Evolutionary conservation across 208 protist species (phyloP).

Genomic region (Naegleria lovaniensis): DNA sequence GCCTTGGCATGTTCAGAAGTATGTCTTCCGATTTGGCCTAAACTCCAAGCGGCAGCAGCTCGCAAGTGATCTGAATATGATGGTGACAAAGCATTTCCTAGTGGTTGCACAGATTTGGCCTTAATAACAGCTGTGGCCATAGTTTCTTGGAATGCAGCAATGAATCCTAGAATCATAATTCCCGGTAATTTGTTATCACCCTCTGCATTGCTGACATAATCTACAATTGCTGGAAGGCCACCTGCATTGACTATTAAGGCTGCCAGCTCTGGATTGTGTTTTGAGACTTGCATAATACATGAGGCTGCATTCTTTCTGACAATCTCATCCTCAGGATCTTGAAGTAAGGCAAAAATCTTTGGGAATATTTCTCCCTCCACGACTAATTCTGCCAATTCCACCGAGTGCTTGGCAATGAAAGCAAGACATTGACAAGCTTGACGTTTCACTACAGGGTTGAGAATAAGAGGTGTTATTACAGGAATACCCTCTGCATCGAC

Average conservation of each 20-base stretch:
- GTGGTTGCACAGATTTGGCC: conserved; percentile 75
- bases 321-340: conserved; percentile 82
- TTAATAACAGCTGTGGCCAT: conserved; percentile 91
- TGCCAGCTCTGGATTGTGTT: conserved; percentile 94
- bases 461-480: conserved; percentile 91
- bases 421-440: conserved; percentile 88
- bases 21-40: conserved; percentile 92
- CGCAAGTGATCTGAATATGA: conserved; percentile 89
- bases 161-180: conserved; percentile 97
- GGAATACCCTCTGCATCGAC: conserved; percentile 90
- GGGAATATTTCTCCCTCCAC: conserved; percentile 97
- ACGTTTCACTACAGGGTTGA: conserved; percentile 83
- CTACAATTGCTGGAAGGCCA: conserved; percentile 91
- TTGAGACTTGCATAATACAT: conserved; percentile 93
- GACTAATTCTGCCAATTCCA: conserved; percentile 95
- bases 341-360: conserved; percentile 85
- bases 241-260: conserved; percentile 93
- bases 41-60: conserved; percentile 80
- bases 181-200: conserved; percentile 84
- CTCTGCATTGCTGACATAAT: conserved; percentile 85
- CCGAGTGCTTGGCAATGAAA: conserved; percentile 95
- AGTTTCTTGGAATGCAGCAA: conserved; percentile 92
- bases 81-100: conserved; percentile 78
- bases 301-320: conserved; percentile 94
- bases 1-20: conserved; percentile 92